phyloP scores from a whole-genome alignment of 2,329 filamentous ascomycete genomes.

The Fusarium sp. region DNA sequence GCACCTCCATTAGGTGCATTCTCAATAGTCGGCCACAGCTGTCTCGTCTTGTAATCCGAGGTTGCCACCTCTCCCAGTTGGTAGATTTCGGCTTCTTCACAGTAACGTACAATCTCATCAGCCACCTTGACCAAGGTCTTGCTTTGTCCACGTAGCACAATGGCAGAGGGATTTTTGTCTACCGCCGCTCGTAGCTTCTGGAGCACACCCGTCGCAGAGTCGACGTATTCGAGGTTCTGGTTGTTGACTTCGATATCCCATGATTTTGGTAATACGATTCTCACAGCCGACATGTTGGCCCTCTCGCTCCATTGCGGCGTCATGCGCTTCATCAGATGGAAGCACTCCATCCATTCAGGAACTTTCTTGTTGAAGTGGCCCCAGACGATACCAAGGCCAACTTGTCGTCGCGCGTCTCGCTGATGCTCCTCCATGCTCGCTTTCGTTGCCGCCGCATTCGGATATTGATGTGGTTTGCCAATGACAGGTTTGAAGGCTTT shows the following conservation, averaged over 20 bases:
- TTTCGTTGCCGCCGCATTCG: constrained; percentile 43
- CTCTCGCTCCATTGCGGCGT: constrained; percentile 54
- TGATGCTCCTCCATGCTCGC: constrained; percentile 42
- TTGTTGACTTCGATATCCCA: constrained; percentile 55
- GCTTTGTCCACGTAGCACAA: constrained; percentile 54
- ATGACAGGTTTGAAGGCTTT: constrained; percentile 50
- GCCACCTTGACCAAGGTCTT: constrained; percentile 53
- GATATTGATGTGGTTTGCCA: constrained; percentile 49
- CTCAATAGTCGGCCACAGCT: constrained; percentile 56
- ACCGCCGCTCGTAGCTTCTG: constrained; percentile 53
- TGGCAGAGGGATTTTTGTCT: constrained; percentile 53
- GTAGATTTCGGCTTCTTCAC: constrained; percentile 53
- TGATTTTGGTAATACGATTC: constrained; percentile 55
- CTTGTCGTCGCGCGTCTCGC: constrained; percentile 54
- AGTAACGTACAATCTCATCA: constrained; percentile 53
- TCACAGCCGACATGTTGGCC: constrained; percentile 55
- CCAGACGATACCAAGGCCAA: constrained; percentile 55
- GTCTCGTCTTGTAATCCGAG: constrained; percentile 54
- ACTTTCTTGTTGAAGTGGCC: constrained; percentile 48
- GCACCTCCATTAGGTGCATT: constrained; percentile 47
- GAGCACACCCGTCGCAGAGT: constrained; percentile 54
- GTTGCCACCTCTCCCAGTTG: constrained; percentile 56
- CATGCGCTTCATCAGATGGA: constrained; percentile 56
- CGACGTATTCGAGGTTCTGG: constrained; percentile 54
- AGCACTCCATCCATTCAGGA: constrained; percentile 59